phyloP scores from a whole-genome alignment of 805 yeast genomes.

The Candida sakaeoensis region DNA sequence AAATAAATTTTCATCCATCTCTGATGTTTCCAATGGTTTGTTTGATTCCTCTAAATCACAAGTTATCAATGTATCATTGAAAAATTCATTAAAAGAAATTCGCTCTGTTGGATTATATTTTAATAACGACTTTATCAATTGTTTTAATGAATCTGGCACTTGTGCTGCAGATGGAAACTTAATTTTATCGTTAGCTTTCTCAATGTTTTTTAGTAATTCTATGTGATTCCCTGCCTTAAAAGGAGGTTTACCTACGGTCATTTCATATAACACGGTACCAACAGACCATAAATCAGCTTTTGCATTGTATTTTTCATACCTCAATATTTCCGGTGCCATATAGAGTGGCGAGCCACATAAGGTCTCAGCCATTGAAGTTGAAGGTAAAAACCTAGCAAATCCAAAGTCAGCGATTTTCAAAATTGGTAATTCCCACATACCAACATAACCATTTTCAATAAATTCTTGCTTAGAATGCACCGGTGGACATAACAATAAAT shows the following conservation, averaged over 20 bases:
- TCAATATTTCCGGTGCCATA: conserved; percentile 96
- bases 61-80: conserved; percentile 63
- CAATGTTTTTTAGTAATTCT: conserved; percentile 82
- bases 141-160: conserved; percentile 61
- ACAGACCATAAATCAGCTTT: conserved; percentile 98
- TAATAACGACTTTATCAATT: conserved; percentile 69
- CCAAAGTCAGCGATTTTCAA: conserved; percentile 97
- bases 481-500: conserved; percentile 79
- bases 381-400: conserved; percentile 91
- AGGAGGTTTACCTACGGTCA: conserved; percentile 96
- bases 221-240: conserved; percentile 91
- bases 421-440: conserved; percentile 85
- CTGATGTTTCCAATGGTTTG: conserved; percentile 61
- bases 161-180: conserved; percentile 68
- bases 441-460: conserved; percentile 56
- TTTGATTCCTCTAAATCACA: conserved; percentile 50
- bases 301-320: conserved; percentile 94
- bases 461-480: conserved; percentile 60
- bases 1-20: conserved; percentile 73
- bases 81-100: conserved; percentile 85
- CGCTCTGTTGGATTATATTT: conserved; percentile 85
- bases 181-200: conserved; percentile 73
- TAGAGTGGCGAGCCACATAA: conserved; percentile 96
- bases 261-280: conserved; percentile 93
- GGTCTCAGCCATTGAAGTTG: conserved; percentile 93